These are phyloP conservation scores for Athelia psychrophila DNA, from an alignment of 1,284 basidiomycete species.

Conservation along the genomic window DNA sequence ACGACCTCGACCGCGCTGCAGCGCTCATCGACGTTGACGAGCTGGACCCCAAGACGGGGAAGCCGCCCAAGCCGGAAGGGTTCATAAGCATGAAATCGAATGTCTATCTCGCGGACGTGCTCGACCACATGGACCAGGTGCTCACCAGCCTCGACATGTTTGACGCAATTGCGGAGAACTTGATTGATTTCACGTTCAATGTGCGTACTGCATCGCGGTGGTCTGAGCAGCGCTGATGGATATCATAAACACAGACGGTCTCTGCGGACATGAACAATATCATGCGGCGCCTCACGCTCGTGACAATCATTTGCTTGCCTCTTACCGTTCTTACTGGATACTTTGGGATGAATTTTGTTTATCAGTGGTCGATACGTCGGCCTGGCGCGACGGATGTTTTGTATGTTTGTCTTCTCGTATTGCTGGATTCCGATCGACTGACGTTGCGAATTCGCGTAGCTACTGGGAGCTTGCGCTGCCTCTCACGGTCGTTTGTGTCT, in stretches of 20 bases:
- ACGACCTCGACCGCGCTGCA: slow-evolving; percentile 61
- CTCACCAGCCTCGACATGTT: slow-evolving; percentile 67
- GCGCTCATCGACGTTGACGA: slow-evolving; percentile 45
- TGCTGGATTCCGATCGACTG: slow-evolving; percentile 1
- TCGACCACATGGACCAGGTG: slow-evolving; percentile 70
- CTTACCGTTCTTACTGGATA: slow-evolving; percentile 70
- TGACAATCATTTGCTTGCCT: slow-evolving; percentile 69
- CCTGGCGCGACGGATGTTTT: slow-evolving; percentile 44
- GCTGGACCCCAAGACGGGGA: slow-evolving; percentile 10
- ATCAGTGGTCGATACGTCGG: slow-evolving; percentile 46
- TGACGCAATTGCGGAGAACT: slow-evolving; percentile 62
- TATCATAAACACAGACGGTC: slow-evolving; percentile 49
- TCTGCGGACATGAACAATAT: slow-evolving; percentile 71
- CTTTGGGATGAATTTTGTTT: slow-evolving; percentile 70
- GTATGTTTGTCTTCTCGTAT: slow-evolving; percentile 31
- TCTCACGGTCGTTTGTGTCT: slow-evolving; percentile 54
- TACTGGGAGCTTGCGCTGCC: slow-evolving; percentile 70
- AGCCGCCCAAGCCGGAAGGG: slow-evolving; percentile 39
- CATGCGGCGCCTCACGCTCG: slow-evolving; percentile 62
- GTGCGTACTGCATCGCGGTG: slow-evolving; percentile 23
- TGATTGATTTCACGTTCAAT: slow-evolving; percentile 70
- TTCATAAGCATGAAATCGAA: slow-evolving; percentile 69
- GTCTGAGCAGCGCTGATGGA: too few species aligned
- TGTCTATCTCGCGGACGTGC: slow-evolving; percentile 67
- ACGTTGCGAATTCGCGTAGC: slow-evolving; percentile 24